A percentile compares a stretch with the other conserved stretches of the same genome.
phyloP scores from a whole-genome alignment of 495 filamentous ascomycete genomes.

The Hamigera avellanea region DNA sequence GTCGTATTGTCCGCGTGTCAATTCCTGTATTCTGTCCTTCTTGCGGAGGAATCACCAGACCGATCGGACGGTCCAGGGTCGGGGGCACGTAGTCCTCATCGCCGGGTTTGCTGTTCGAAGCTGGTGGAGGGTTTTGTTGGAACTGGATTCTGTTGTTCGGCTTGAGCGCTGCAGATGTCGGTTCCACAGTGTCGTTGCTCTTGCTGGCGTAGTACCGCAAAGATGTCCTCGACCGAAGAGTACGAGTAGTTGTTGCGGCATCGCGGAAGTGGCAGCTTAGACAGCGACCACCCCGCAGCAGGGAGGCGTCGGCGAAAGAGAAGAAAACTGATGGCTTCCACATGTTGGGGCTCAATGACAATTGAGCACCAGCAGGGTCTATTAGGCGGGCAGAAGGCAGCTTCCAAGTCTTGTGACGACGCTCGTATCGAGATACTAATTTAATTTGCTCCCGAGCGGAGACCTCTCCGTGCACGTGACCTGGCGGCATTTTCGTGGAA shows the following conservation, averaged over 20 bases:
- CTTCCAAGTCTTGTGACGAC: no score
- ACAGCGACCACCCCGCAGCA: constrained; percentile 22
- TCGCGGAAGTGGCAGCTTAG: constrained; percentile 30
- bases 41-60: constrained; percentile 56
- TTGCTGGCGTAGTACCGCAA: constrained; percentile 24
- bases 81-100: constrained; percentile 55
- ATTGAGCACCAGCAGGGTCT: not conserved
- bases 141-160: constrained; percentile 11
- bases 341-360: constrained; percentile 12
- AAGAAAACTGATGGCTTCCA: constrained; percentile 19
- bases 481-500: constrained; percentile 25
- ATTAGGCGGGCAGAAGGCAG: not conserved
- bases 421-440: no score
- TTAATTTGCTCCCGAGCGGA: not conserved
- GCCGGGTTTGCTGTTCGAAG: constrained; percentile 20
- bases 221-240: constrained; percentile 12
- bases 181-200: constrained; percentile 5
- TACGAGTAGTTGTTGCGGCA: constrained; percentile 8
- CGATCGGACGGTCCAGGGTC: constrained; percentile 68
- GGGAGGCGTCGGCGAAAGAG: constrained; percentile 10
- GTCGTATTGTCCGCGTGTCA: constrained; percentile 50
- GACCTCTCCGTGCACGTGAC: constrained; percentile 19
- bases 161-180: not conserved
- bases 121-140: constrained; percentile 19
- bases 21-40: constrained; percentile 71